Evolutionary conservation across 1,139 yeast genomes (phyloP), one percentile per base, ranked within the genome.

Genomic region (Scheffersomyces lignicola): DNA sequence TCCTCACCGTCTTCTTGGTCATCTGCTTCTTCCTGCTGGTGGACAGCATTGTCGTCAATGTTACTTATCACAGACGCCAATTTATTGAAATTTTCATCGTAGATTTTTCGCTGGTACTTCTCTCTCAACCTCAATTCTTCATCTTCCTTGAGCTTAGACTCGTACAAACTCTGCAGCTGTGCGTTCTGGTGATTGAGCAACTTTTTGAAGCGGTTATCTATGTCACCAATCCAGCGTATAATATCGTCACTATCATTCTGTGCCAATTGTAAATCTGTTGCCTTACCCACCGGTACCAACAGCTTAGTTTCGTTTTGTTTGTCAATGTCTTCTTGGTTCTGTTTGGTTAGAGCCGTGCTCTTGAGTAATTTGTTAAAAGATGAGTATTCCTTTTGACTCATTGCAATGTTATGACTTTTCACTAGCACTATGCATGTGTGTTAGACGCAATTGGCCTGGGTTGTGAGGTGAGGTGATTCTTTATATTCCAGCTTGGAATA

Each of bases 31-130:
- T 42, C 53, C 14, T 47, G 53, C 23, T n/a, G n/a, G n/a, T n/a
- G n/a, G n/a, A n/a, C n/a, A n/a, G 43, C 51, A 14, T 51, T 58
- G 7, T 56, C 59, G 8, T 45, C 56, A 18, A 47, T 54, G 7
- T 50, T n/a, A n/a, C n/a, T n/a, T n/a, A n/a, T n/a, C n/a, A n/a
- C n/a, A n/a, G n/a, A n/a, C n/a, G n/a, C 72, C 35, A 74, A 58
- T 40, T 56, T 60, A 20, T 58, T 62, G 41, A 74, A 73, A 10
- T 67, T 62, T 3, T 65, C 69, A 36, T 69, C 73, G 37, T 62
- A 64, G 6, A 61, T 49, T 35, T 57, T 56, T 3, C 45, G 40
- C 24, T 53, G 51, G 33, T 58, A 56, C 38, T 60, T 54, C n/a
- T 47, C 39, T 29, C 56, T 44, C 33, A 54, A 49, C 27, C 49